Percentiles rank a stretch among this genome's conserved stretches.
phyloP scores from a whole-genome alignment of 1,284 basidiomycete species.

The Moniliella sp. region DNA sequence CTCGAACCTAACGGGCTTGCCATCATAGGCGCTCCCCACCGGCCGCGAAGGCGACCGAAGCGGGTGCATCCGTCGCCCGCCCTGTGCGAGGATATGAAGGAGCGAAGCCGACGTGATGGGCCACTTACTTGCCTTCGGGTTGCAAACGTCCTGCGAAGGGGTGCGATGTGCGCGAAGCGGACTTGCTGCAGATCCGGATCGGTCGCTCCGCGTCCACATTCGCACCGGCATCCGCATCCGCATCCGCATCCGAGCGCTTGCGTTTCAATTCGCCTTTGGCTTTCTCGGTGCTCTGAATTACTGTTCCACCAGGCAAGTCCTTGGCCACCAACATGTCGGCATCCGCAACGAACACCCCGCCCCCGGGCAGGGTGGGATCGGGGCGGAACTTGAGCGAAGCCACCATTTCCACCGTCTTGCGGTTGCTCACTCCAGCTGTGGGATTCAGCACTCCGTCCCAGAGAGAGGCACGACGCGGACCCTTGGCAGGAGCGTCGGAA shows the following conservation, averaged over 20 bases:
- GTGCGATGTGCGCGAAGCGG: too few relatives aligned
- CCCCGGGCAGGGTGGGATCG: slow-evolving; percentile 45
- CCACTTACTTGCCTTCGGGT: too few relatives aligned
- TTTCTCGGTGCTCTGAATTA: slow-evolving; percentile 38
- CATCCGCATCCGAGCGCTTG: too few relatives aligned
- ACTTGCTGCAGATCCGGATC: too few relatives aligned
- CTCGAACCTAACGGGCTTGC: background rate
- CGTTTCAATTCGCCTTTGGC: too few relatives aligned
- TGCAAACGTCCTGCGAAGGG: too few relatives aligned
- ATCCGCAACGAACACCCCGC: slow-evolving; percentile 57
- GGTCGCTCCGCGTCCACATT: too few relatives aligned
- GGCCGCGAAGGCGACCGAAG: too few relatives aligned
- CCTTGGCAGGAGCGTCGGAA: too few relatives aligned
- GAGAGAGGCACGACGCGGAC: too few relatives aligned
- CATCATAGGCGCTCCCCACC: too few relatives aligned
- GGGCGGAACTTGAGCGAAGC: slow-evolving; percentile 45
- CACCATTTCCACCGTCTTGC: slow-evolving; percentile 32
- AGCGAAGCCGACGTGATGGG: background rate
- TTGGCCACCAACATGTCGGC: slow-evolving; percentile 38
- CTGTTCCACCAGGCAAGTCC: slow-evolving; percentile 46
- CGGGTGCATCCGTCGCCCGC: background rate
- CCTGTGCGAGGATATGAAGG: background rate
- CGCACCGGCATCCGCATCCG: too few relatives aligned
- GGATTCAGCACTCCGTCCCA: slow-evolving; percentile 34
- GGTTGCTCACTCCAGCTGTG: slow-evolving; percentile 36